Percentiles rank a stretch among this genome's conserved stretches.
These are phyloP conservation scores for Penicillium sp. DNA, from an alignment of 2,329 filamentous ascomycete species.

Conservation along the genomic window DNA sequence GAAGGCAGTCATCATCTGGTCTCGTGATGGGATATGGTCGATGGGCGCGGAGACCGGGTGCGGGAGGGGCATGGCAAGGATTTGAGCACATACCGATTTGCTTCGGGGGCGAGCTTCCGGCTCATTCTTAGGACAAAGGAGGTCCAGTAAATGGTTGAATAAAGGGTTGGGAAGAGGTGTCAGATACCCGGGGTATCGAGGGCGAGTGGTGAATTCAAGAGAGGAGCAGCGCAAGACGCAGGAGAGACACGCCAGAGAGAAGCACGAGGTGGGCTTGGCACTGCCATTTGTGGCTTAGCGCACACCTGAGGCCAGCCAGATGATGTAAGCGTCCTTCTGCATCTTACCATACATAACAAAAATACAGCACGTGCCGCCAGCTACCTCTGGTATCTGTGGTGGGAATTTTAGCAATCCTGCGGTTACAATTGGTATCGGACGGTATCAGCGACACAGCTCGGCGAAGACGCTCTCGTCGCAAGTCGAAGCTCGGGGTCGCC, in stretches of 20 bases:
- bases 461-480: constrained; percentile 28
- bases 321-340: constrained; percentile 13
- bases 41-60: constrained; percentile 5
- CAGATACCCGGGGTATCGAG: constrained; percentile 35
- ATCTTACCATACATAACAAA: constrained; percentile 16
- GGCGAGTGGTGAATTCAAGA: constrained; percentile 24
- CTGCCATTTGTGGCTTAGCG: constrained; percentile 23
- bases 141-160: constrained; percentile 25
- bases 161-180: constrained; percentile 20
- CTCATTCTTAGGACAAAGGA: constrained; percentile 44
- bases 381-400: background rate
- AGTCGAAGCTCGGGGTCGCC: constrained; percentile 20
- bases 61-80: constrained; percentile 37
- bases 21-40: constrained; percentile 9
- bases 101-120: constrained; percentile 94
- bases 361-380: background rate
- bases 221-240: constrained; percentile 27
- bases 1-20: background rate
- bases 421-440: constrained; percentile 10
- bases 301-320: background rate
- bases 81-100: constrained; percentile 79
- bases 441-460: constrained; percentile 17
- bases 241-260: constrained; percentile 32
- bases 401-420: background rate
- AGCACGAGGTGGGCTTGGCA: constrained; percentile 36